Evolutionary conservation across 106 monocot species (phyloP), one percentile per base, ranked within the genome.

Genomic region (Cymbidium sinense): DNA sequence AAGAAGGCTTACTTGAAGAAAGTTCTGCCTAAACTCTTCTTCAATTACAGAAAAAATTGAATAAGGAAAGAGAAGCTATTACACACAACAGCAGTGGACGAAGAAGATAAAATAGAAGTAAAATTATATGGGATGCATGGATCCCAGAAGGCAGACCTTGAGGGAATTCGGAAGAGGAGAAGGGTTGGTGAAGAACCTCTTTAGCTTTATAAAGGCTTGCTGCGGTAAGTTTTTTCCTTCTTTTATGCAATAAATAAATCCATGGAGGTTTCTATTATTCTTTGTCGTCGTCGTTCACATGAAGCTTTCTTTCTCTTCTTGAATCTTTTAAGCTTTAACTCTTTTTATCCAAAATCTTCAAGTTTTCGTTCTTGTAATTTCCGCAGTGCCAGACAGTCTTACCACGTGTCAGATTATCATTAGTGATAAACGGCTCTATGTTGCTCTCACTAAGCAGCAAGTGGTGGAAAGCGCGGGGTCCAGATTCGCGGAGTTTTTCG

Each of bases 131-230:
- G 6, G 23, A 64, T 4, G 64, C 9, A 5, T 10, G 5, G 50
- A 50, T 41, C 30, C 30, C 50, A 44, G 35, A 67, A 43, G 44
- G 29, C n/a, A 23, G 73, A 23, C n/a, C n/a, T n/a, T n/a, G 44
- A 25, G 7, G n/a, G 43, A n/a, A 4, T n/a, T n/a, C 29, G 34
- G 64, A 64, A 44, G 44, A 33, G 11, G 62, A 61, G 62, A 6
- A n/a, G 3, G 58, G 23, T n/a, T 5, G 58, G n/a, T 58, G n/a
- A 58, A 23, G 23, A 20, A 58, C n/a, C n/a, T 23, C 23, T 37
- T 29, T 70, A 71, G 81, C 77, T 82, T 82, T 82, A 71, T 81
- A 77, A 75, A 50, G 21, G 61, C 71, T 35, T 9, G 18, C 7
- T 69, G 69, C 69, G 2, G 25, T 29, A 29, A 23, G 54, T 2